Conservation (phyloP, 306 rosid genomes). For the Cucurbita pepo region DNA sequence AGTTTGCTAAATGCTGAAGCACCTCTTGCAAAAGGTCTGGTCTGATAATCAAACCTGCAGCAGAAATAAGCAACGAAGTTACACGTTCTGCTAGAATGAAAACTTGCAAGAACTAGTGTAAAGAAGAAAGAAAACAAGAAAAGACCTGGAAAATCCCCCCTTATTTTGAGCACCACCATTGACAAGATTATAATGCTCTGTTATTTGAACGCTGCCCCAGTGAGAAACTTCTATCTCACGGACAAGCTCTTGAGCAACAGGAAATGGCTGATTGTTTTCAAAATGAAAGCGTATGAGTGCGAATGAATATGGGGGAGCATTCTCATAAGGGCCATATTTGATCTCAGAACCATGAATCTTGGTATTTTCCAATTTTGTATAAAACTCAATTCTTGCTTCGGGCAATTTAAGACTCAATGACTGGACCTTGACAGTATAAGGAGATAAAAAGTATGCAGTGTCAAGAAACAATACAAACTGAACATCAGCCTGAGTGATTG, state of each 20-base stretch:
- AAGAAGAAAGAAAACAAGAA: conserved; percentile 8
- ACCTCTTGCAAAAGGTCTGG: conserved; percentile 64
- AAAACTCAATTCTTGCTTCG: conserved; percentile 79
- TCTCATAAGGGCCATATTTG: conserved; percentile 78
- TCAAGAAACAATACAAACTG: conserved; percentile 79
- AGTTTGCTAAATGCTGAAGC: conserved; percentile 70
- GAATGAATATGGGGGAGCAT: conserved; percentile 54
- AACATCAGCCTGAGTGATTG: conserved; percentile 70
- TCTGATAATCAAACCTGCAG: conserved; percentile 83
- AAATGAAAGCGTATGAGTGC: conserved; percentile 65
- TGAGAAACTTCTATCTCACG: conserved; percentile 92
- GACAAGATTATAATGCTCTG: conserved; percentile 71
- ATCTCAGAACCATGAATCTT: conserved; percentile 80
- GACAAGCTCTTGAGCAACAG: conserved; percentile 68
- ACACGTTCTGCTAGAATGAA: conserved; percentile 9
- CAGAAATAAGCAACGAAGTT: conserved; percentile 18
- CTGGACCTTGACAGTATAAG: conserved; percentile 58
- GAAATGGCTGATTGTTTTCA: conserved; percentile 79
- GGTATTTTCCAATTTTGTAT: conserved; percentile 46
- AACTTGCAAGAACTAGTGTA: neutral
- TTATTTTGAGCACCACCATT: conserved; percentile 83
- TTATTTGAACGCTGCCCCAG: conserved; percentile 92
- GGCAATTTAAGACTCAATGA: conserved; percentile 67
- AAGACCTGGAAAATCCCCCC: conserved; percentile 91
- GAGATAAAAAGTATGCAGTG: conserved; percentile 68